Conservation (phyloP, 192 early-diverging fungal species). For the Linnemannia zychae region DNA sequence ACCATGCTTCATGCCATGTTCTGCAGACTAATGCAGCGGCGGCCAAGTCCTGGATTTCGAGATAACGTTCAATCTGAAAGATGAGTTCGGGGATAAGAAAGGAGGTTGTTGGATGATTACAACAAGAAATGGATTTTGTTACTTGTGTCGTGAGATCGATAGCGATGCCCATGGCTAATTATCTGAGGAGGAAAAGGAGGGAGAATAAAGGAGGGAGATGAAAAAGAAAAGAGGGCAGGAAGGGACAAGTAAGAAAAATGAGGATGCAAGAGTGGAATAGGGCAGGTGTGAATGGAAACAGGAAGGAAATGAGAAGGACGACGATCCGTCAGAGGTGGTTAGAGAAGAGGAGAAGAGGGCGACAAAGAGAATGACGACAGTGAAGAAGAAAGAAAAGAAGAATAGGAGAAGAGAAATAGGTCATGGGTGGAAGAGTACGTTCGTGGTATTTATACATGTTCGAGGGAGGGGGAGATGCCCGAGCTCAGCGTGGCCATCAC, state of each 20-base stretch:
- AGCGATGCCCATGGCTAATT: constrained; percentile 19
- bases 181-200: background rate
- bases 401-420: background rate
- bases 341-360: background rate
- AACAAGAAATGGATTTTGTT: background rate
- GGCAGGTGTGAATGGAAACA: background rate
- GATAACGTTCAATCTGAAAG: constrained; percentile 38
- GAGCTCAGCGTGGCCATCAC: background rate
- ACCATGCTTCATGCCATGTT: constrained; percentile 46
- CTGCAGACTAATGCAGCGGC: constrained; percentile 36
- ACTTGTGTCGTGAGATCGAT: constrained; percentile 6
- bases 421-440: background rate
- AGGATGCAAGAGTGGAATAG: constrained; percentile 4
- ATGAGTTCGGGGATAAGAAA: constrained; percentile 49
- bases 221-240: constrained; percentile 20
- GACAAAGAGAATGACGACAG: background rate
- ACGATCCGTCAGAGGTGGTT: background rate
- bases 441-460: background rate
- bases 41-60: constrained; percentile 32
- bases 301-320: background rate
- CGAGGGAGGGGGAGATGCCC: background rate
- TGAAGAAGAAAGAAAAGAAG: background rate
- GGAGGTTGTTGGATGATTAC: constrained; percentile 16
- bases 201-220: constrained; percentile 4
- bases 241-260: constrained; percentile 3